Evolutionary conservation across 257 asterid species (phyloP), one percentile per base, ranked within the genome.

Genomic region (Nicotiana tabacum): DNA sequence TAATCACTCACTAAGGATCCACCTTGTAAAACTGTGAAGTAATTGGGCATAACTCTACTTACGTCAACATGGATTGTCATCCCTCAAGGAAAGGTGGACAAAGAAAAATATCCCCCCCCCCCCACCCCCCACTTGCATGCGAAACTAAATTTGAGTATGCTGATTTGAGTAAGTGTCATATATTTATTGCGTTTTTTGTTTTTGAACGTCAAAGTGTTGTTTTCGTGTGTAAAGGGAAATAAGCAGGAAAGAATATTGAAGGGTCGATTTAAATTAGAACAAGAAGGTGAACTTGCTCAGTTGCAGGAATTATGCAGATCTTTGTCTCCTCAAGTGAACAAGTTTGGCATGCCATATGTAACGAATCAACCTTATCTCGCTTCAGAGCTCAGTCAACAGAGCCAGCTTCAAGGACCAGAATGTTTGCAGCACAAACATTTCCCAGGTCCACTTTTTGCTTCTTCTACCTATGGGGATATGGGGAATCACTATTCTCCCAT

Each of bases 381-480:
- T 43, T 85, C 85, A 77, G 82, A 86, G 60, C 70, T 85, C 55
- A 60, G 85, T 77, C 90, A 87, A 82, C 84, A 89, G 66, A 79
- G 78, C 65, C 91, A 80, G 86, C 82, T 87, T 85, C 88, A 84
- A 83, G 88, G 84, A 78, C 85, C 90, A 64, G 88, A 80, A 51
- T 80, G 88, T 70, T 87, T 86, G 80, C 91, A 85, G 77, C 91
- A 82, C 67, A 91, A 90, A 21, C 86, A 85, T 85, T 84, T 85
- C 70, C 33, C 88, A 0, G 77, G 85, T 69, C 89, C 91, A n/a
- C 82, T 82, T 70, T 77, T 88, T 82, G 88, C 85, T 68, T 82
- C 98, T 88, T 86, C 94, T 32, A 9, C 85, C 72, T 81, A 87
- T 80, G 94, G 90, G 66, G 90, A 87, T 87, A 81, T 87, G 83